These are phyloP conservation scores for Colletotrichum scovillei DNA, from an alignment of 2,329 filamentous ascomycete species.

Conservation along the genomic window DNA sequence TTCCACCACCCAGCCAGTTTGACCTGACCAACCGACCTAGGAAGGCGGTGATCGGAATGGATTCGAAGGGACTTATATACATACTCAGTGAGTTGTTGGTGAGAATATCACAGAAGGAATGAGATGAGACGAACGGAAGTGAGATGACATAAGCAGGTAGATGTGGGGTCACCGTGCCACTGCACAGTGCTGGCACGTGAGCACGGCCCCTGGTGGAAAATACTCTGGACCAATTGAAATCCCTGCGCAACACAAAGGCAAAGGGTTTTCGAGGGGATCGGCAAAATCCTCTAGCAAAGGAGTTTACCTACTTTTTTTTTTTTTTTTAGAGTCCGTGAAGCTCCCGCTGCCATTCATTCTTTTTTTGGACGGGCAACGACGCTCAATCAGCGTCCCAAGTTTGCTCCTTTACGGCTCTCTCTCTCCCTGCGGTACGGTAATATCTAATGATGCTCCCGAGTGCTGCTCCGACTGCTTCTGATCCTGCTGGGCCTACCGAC, in stretches of 20 bases:
- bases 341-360: conserved; percentile 13
- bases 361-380: conserved; percentile 26
- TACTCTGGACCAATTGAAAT: conserved; percentile 32
- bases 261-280: conserved; percentile 32
- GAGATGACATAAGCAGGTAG: conserved; percentile 14
- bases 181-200: neutral
- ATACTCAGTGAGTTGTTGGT: neutral
- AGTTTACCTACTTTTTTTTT: neutral
- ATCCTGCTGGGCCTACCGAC: conserved; percentile 22
- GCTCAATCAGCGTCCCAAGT: conserved; percentile 3
- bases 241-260: conserved; percentile 36
- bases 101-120: neutral
- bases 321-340: neutral
- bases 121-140: neutral
- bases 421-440: neutral
- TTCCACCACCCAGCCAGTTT: too few species aligned
- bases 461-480: neutral
- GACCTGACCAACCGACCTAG: too few species aligned
- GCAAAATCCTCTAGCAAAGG: conserved; percentile 24
- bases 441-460: conserved; percentile 25
- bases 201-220: neutral
- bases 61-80: too few species aligned
- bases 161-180: neutral
- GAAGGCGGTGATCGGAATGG: too few species aligned
- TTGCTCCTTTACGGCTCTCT: neutral